A percentile compares a stretch with the other conserved stretches of the same genome.
phyloP scores from a whole-genome alignment of 108 stramenopile genomes.

The Pseudonitzschia multiseries region DNA sequence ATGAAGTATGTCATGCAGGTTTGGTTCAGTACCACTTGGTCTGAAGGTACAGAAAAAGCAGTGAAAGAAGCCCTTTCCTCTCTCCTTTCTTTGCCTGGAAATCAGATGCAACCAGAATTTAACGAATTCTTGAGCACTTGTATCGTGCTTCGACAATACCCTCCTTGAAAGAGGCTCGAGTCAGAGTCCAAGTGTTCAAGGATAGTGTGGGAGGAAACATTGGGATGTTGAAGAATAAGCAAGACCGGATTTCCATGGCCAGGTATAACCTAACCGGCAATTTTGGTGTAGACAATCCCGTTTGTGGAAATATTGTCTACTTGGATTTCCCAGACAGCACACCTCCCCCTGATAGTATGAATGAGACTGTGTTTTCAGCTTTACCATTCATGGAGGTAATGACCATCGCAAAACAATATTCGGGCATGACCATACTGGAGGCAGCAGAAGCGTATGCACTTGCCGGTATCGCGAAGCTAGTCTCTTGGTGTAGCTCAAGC shows the following conservation, averaged over 20 bases:
- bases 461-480: constrained; percentile 11
- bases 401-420: background rate
- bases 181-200: background rate
- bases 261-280: constrained; percentile 32
- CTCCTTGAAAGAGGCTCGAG: constrained; percentile 21
- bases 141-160: constrained; percentile 11
- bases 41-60: constrained; percentile 9
- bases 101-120: constrained; percentile 15
- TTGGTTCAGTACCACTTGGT: constrained; percentile 40
- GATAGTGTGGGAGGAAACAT: background rate
- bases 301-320: constrained; percentile 26
- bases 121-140: constrained; percentile 20
- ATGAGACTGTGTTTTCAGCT: constrained; percentile 36
- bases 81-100: constrained; percentile 1
- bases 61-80: constrained; percentile 20
- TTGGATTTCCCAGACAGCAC: constrained; percentile 38
- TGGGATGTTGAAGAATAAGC: constrained; percentile 11
- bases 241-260: constrained; percentile 30
- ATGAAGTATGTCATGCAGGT: constrained; percentile 17
- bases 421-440: constrained; percentile 13
- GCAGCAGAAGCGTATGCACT: constrained; percentile 28
- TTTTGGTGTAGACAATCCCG: constrained; percentile 20
- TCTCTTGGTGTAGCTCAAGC: constrained; percentile 10
- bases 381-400: background rate
- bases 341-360: constrained; percentile 10